Conservation (phyloP, 1,284 basidiomycete genomes). For the Coniophora puteana region DNA sequence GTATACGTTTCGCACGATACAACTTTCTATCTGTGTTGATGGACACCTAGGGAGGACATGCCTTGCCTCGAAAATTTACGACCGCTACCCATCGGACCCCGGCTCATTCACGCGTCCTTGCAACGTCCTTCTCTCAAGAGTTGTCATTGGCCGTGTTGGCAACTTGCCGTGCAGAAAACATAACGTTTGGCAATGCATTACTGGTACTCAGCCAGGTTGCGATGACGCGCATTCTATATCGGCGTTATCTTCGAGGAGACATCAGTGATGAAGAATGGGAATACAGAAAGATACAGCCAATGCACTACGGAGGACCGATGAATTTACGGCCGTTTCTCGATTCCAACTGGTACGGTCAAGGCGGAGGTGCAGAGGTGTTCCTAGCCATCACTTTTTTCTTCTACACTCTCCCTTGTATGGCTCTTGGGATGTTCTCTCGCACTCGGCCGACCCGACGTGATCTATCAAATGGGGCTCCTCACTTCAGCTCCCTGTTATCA, state of each 20-base stretch:
- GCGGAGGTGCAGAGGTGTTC: conserved; percentile 38
- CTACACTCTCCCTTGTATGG: conserved; percentile 43
- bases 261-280: conserved; percentile 47
- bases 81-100: conserved; percentile 33
- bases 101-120: conserved; percentile 28
- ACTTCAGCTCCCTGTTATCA: conserved; percentile 36
- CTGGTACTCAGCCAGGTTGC: conserved; percentile 47
- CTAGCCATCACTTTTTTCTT: conserved; percentile 45
- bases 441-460: conserved; percentile 9
- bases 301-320: conserved; percentile 43
- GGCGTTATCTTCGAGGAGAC: conserved; percentile 37
- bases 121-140: conserved; percentile 20
- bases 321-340: conserved; percentile 48
- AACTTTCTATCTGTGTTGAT: neutral
- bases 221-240: conserved; percentile 44
- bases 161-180: conserved; percentile 33
- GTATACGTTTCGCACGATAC: conserved; percentile 20
- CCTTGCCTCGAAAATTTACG: conserved; percentile 38
- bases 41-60: conserved; percentile 46
- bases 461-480: conserved; percentile 33
- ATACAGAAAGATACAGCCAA: conserved; percentile 43
- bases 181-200: conserved; percentile 48
- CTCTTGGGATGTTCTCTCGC: conserved; percentile 30
- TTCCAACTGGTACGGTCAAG: conserved; percentile 37
- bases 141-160: conserved; percentile 22